Evolutionary conservation across 768 basidiomycete species (phyloP).

Genomic region (Hericium coralloides): DNA sequence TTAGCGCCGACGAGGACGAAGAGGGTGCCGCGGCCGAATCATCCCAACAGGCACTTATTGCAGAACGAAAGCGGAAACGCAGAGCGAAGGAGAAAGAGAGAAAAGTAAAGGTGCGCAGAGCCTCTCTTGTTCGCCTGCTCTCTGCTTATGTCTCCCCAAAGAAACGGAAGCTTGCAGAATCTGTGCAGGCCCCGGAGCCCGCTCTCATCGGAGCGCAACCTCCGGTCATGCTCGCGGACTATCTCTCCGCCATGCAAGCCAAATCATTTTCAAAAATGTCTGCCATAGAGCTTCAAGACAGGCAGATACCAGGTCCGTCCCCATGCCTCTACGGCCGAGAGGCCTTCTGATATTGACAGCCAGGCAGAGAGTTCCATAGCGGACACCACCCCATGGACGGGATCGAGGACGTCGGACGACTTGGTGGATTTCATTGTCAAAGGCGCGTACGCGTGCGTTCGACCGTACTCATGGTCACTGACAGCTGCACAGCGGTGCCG

Average conservation of each 20-base stretch:
- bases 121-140: not conserved
- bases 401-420: slow-evolving; percentile 59
- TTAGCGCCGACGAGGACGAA: slow-evolving; percentile 37
- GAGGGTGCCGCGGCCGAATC: slow-evolving; percentile 19
- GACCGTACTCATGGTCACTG: not conserved
- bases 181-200: slow-evolving; percentile 26
- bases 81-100: slow-evolving; percentile 68
- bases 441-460: slow-evolving; percentile 34
- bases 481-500: slow-evolving; percentile 43
- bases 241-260: slow-evolving; percentile 56
- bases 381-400: slow-evolving; percentile 70
- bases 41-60: slow-evolving; percentile 14
- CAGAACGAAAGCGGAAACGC: slow-evolving; percentile 61
- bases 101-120: slow-evolving; percentile 45
- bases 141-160: slow-evolving; percentile 21
- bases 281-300: slow-evolving; percentile 71
- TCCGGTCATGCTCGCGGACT: slow-evolving; percentile 48
- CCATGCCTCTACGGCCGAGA: slow-evolving; percentile 2
- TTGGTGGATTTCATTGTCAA: slow-evolving; percentile 69
- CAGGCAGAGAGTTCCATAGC: slow-evolving; percentile 62
- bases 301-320: slow-evolving; percentile 64
- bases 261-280: slow-evolving; percentile 64
- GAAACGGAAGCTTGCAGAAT: slow-evolving; percentile 58
- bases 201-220: slow-evolving; percentile 48
- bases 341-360: slow-evolving; percentile 37